These are phyloP conservation scores for Diaporthe australafricana DNA, from an alignment of 2,329 filamentous ascomycete genomes.

Conservation along the genomic window DNA sequence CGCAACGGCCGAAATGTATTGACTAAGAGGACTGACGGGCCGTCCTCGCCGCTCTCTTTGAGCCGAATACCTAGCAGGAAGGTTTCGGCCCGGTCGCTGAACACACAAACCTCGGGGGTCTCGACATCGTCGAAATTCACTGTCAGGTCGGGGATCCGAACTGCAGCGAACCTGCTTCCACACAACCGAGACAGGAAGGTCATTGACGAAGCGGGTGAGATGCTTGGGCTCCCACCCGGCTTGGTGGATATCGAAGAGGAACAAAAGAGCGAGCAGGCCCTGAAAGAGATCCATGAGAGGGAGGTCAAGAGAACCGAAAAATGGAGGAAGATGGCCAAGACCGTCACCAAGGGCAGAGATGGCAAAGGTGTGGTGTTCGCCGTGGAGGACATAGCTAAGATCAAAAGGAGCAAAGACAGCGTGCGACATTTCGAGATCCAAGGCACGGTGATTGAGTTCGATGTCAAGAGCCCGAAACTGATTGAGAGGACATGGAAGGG, in stretches of 20 bases:
- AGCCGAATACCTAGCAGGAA: slow-evolving; percentile 64
- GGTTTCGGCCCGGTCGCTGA: slow-evolving; percentile 67
- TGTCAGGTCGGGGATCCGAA: slow-evolving; percentile 65
- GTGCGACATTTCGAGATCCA: slow-evolving; percentile 66
- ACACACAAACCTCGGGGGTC: slow-evolving; percentile 66
- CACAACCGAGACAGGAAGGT: slow-evolving; percentile 70
- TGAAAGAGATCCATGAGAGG: slow-evolving; percentile 70
- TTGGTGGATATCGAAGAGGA: slow-evolving; percentile 68
- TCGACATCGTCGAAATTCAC: slow-evolving; percentile 65
- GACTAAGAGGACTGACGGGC: slow-evolving; percentile 52
- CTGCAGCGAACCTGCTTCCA: slow-evolving; percentile 69
- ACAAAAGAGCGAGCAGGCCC: slow-evolving; percentile 61
- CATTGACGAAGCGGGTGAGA: slow-evolving; percentile 75
- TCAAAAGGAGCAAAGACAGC: slow-evolving; percentile 73
- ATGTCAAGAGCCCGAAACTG: slow-evolving; percentile 83
- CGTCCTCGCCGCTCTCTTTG: slow-evolving; percentile 49
- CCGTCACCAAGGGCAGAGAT: slow-evolving; percentile 61
- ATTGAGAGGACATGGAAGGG: slow-evolving; percentile 97
- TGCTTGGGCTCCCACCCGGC: slow-evolving; percentile 71
- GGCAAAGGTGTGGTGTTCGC: slow-evolving; percentile 74
- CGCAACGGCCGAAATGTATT: slow-evolving; percentile 61
- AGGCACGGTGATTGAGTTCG: slow-evolving; percentile 81
- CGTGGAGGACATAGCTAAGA: slow-evolving; percentile 73
- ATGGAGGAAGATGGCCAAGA: slow-evolving; percentile 74
- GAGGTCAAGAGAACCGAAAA: slow-evolving; percentile 74